These are phyloP conservation scores for Acmispon strigosus DNA, from an alignment of 306 rosid species.

Conservation along the genomic window DNA sequence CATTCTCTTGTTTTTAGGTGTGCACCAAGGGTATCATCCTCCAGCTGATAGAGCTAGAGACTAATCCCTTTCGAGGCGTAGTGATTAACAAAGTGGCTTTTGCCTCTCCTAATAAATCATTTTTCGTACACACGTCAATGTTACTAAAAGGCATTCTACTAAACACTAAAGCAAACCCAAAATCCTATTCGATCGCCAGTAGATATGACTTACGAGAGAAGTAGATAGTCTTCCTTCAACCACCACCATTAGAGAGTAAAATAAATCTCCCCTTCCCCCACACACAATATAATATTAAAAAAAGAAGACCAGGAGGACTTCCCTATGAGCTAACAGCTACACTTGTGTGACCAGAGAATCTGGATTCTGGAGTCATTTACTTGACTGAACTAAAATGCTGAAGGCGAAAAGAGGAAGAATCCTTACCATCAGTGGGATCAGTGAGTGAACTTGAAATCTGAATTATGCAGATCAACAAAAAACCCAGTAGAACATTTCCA, in stretches of 20 bases:
- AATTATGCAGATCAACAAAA: constrained; percentile 46
- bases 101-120: too few species aligned
- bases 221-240: constrained; percentile 1
- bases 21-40: too few species aligned
- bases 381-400: constrained; percentile 23
- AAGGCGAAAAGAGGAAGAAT: constrained; percentile 16
- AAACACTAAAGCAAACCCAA: background rate
- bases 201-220: background rate
- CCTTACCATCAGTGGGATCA: constrained; percentile 68
- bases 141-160: too few species aligned
- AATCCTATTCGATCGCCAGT: background rate
- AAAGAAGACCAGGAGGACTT: constrained; percentile 15
- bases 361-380: constrained; percentile 17
- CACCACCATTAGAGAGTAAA: background rate
- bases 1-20: too few species aligned
- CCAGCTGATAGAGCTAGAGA: too few species aligned
- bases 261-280: background rate
- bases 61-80: too few species aligned
- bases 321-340: background rate
- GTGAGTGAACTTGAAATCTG: constrained; percentile 60
- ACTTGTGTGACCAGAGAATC: constrained; percentile 6
- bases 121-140: too few species aligned
- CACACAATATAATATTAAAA: background rate
- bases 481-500: constrained; percentile 40
- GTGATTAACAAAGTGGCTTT: too few species aligned